Evolutionary conservation across 306 rosid species (phyloP).

Genomic region (Citrullus mucosospermus): DNA sequence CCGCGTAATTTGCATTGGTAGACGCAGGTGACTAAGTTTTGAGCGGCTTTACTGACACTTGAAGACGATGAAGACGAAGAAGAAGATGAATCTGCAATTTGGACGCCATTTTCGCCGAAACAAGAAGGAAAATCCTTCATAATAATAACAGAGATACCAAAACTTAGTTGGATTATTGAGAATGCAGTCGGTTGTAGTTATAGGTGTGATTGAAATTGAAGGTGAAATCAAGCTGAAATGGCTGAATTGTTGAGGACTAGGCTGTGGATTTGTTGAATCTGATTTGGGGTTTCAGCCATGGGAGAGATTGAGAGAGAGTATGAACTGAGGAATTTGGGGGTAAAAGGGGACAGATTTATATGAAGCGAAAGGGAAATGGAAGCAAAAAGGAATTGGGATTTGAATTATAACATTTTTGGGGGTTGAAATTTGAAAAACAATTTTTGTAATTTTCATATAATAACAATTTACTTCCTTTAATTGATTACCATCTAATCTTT

Average conservation of each 20-base stretch:
- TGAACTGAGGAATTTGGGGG: background rate
- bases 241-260: conserved; percentile 18
- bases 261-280: conserved; percentile 15
- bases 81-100: conserved; percentile 59
- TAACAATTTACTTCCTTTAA: no score
- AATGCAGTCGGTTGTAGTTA: background rate
- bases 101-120: conserved; percentile 85
- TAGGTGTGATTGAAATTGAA: background rate
- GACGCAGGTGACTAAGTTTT: conserved; percentile 63
- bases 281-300: background rate
- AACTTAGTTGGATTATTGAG: background rate
- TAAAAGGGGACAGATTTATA: background rate
- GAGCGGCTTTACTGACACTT: conserved; percentile 40
- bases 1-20: conserved; percentile 48
- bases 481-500: no score
- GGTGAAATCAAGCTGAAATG: background rate
- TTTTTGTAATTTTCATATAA: no score
- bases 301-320: background rate
- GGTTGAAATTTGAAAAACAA: no score
- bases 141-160: background rate
- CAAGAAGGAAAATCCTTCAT: conserved; percentile 96
- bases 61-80: conserved; percentile 29
- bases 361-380: background rate
- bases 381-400: background rate
- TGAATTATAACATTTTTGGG: no score